Percentiles rank a stretch among this genome's conserved stretches.
Conservation (phyloP, 2,329 filamentous ascomycete species). For the Nannizziopsis barbatae region DNA sequence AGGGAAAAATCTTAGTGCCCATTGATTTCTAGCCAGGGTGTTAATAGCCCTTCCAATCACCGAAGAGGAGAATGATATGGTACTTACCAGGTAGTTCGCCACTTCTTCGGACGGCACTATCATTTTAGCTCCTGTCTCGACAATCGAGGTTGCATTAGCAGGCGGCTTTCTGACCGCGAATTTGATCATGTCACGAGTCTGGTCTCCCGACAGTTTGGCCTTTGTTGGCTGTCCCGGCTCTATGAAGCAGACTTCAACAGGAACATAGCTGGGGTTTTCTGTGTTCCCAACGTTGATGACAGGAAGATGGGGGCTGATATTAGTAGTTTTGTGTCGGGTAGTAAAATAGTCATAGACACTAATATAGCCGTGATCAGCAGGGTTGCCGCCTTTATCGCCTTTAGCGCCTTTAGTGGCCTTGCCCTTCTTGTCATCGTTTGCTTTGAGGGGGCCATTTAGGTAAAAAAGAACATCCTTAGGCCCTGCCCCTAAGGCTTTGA, state of each 20-base stretch:
- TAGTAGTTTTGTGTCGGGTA: neutral
- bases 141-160: slow-evolving; percentile 57
- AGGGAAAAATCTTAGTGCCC: slow-evolving; percentile 37
- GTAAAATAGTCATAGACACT: slow-evolving; percentile 44
- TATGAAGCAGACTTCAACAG: slow-evolving; percentile 55
- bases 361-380: slow-evolving; percentile 33
- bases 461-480: slow-evolving; percentile 48
- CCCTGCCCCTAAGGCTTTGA: slow-evolving; percentile 34
- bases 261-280: slow-evolving; percentile 51
- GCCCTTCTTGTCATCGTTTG: slow-evolving; percentile 12
- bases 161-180: slow-evolving; percentile 59
- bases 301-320: slow-evolving; percentile 34
- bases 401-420: slow-evolving; percentile 19
- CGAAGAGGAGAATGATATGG: neutral
- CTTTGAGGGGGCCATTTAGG: slow-evolving; percentile 24
- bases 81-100: slow-evolving; percentile 37
- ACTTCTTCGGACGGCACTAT: slow-evolving; percentile 44
- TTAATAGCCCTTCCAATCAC: slow-evolving; percentile 5
- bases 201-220: slow-evolving; percentile 46
- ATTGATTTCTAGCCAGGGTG: slow-evolving; percentile 19
- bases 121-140: slow-evolving; percentile 41
- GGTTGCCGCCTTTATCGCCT: slow-evolving; percentile 9
- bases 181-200: slow-evolving; percentile 58
- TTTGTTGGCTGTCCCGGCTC: slow-evolving; percentile 53
- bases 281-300: slow-evolving; percentile 55